Conservation (phyloP, 345 rosid species). For the Populus simonii region DNA sequence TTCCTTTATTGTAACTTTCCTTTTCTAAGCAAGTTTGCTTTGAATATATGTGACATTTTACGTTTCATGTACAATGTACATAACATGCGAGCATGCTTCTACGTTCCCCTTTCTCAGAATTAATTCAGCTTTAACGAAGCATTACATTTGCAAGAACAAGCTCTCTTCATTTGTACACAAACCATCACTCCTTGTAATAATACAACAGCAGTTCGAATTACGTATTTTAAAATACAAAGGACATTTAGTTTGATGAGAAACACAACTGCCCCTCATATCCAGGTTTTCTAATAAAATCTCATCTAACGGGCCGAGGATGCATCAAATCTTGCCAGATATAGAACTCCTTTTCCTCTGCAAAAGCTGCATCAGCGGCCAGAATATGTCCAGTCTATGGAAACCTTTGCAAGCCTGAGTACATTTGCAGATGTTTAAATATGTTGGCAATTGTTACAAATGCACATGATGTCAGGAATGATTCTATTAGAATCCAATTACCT, state of each 20-base stretch:
- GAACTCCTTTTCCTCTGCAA: constrained; percentile 37
- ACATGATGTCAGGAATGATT: neutral
- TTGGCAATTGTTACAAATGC: neutral
- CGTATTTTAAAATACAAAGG: neutral
- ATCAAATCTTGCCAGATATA: constrained; percentile 28
- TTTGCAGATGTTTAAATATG: neutral
- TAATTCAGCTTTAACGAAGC: neutral
- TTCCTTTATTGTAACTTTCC: neutral
- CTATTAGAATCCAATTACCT: constrained; percentile 29
- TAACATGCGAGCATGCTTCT: neutral
- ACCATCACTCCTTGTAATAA: constrained; percentile 2
- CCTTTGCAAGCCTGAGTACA: constrained; percentile 46
- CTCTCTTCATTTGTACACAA: neutral
- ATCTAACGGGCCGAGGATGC: neutral
- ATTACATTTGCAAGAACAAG: neutral
- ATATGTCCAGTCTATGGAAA: constrained; percentile 60
- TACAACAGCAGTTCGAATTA: neutral
- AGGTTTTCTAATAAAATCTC: too few relatives aligned
- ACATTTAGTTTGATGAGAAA: neutral
- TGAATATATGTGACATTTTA: neutral
- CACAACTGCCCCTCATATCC: neutral
- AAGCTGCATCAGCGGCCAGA: constrained; percentile 74
- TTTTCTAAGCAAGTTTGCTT: neutral
- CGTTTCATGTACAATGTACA: neutral
- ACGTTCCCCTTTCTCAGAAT: neutral